Base-by-base conservation (phyloP, 352 stramenopile species). In the Phytophthora tentaculata region DNA sequence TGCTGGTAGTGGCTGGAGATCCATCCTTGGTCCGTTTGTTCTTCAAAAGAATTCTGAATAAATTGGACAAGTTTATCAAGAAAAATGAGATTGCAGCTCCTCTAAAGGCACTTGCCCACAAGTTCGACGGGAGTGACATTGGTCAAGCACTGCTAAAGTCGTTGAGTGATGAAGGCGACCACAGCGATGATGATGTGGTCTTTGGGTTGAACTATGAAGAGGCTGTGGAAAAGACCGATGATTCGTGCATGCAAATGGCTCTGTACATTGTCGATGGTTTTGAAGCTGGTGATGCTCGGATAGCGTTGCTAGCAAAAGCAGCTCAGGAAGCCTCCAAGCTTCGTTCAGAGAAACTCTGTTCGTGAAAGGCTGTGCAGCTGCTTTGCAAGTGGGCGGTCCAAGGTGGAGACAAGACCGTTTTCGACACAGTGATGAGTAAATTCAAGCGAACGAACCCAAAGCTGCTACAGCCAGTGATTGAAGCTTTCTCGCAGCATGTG, bases 101-200 rank as follows among this genome's bases (percentile, higher is more conserved):
- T 22, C 54, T 24, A 13, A 24, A 17, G 1, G 8, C 43, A 13
- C 43, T 59, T 23, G 16, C 39, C 5, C 37, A 28, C 28, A 22
- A 26, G 19, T 71, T 71, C 26, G 37, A 48, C 2, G 66, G 64
- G 64, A 52, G 14, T 12, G 19, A 52, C 3, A 41, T 62, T 9
- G 51, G 28, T 1, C 35, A 39, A 37, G 49, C 26, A 22, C 24
- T 71, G 1, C 5, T 58, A 22, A 50, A 24, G 4, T 20, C 56
- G 9, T 44, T 66, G 2, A 24, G 39, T 1, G 26, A 17, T 16
- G 3, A 19, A 8, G 19, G 5, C 8, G 19, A 49, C 10, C 17
- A 13, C 43, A 24, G 5, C 16, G n/a, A 26, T 10, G 20, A 1
- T 9, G 19, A 13, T 5, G 0, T 24, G 17, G 0, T 22, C 39